These are phyloP conservation scores for Neonectria punicea DNA, from an alignment of 2,329 filamentous ascomycete genomes.

Conservation along the genomic window DNA sequence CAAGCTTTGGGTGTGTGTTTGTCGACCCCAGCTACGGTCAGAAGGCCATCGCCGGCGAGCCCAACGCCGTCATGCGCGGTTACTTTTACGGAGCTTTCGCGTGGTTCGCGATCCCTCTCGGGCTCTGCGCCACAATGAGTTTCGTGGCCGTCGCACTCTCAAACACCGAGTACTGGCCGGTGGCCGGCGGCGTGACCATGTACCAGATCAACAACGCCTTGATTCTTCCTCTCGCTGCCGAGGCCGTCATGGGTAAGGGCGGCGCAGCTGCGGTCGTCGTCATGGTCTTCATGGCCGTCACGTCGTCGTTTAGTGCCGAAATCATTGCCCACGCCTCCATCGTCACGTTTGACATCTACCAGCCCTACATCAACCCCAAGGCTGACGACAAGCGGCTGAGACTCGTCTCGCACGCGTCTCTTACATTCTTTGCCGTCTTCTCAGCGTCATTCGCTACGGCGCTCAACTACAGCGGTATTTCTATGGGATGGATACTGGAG, in stretches of 20 bases:
- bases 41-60: slow-evolving; percentile 88
- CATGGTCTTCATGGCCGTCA: slow-evolving; percentile 91
- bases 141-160: slow-evolving; percentile 60
- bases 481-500: slow-evolving; percentile 5
- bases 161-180: slow-evolving; percentile 36
- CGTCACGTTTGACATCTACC: slow-evolving; percentile 86
- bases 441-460: slow-evolving; percentile 12
- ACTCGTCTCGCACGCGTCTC: not conserved
- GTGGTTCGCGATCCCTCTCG: slow-evolving; percentile 93
- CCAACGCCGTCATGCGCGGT: slow-evolving; percentile 84
- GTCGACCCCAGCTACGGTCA: slow-evolving; percentile 89
- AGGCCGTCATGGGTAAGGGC: slow-evolving; percentile 82
- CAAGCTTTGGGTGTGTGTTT: slow-evolving; percentile 8
- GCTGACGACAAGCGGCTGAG: slow-evolving; percentile 11
- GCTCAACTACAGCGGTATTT: slow-evolving; percentile 14
- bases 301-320: slow-evolving; percentile 83
- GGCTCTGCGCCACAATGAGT: slow-evolving; percentile 87
- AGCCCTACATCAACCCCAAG: slow-evolving; percentile 79
- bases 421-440: slow-evolving; percentile 8
- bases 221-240: slow-evolving; percentile 84
- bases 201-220: slow-evolving; percentile 79
- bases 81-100: slow-evolving; percentile 86
- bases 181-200: slow-evolving; percentile 13
- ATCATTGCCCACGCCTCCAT: slow-evolving; percentile 90
- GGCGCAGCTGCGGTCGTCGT: slow-evolving; percentile 83